Base-by-base conservation (phyloP, 129 eudicot genomes). In the Centrapalus pauciflorus region DNA sequence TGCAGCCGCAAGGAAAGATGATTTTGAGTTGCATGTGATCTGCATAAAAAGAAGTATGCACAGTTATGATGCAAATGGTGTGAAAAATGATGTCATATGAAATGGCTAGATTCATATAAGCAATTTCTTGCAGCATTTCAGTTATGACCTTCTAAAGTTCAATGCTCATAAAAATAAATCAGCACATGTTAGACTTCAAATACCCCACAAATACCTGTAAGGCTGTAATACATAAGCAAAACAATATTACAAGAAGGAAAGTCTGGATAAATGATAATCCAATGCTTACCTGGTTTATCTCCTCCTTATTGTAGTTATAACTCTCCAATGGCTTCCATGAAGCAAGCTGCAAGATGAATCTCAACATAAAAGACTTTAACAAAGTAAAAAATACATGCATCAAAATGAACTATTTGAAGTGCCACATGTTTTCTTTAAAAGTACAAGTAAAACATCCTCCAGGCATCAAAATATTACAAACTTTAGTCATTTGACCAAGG, bases 1-100 rank as follows among this genome's bases (percentile, higher is more conserved):
- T 28, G 96, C 95, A 51, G 99, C 95, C 65, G 95, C 96, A 64
- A 89, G 80, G 79, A 88, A 93, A 38, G 95, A 79, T 20, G 99
- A 93, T 73, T 80, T 93, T 57, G 93, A 79, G 80, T 82, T 85
- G 81, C 93, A 89, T 37, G 88, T 78, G 57, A 93, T 81, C 96
- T 93, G 75, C 72, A 75, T 56, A 30, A 13, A 38, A 41, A 60
- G 23, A 66, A 34, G 54, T 21, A 66, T 50, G 48, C 34, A 29
- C 13, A 52, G 32, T 37, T 24, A 35, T 24, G 52, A 45, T 16
- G 52, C 6, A 17, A 27, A 35, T 37, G 20, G 21, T 38, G 51
- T n/a, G n/a, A n/a, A n/a, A n/a, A n/a, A n/a, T n/a, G n/a, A n/a
- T n/a, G 21, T 43, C 50, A 43, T n/a, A 43, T 13, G 21, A n/a